phyloP scores from a whole-genome alignment of 768 basidiomycete species.

The Panus rudis region DNA sequence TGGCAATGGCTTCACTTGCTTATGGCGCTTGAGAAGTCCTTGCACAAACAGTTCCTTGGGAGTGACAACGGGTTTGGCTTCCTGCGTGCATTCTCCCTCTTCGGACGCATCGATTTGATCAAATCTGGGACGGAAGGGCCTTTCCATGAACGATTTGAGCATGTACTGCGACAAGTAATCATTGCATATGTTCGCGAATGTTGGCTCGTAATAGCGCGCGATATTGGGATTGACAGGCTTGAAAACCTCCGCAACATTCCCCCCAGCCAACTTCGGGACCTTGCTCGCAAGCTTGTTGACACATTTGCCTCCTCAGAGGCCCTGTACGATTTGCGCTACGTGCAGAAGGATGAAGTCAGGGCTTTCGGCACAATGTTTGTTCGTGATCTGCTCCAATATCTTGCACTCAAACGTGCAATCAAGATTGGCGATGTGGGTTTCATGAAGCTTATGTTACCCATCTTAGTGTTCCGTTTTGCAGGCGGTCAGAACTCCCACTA shows the following conservation, averaged over 20 bases:
- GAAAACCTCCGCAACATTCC: constrained; percentile 19
- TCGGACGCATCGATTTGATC: constrained; percentile 16
- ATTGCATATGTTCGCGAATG: constrained; percentile 31
- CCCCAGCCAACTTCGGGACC: constrained; percentile 20
- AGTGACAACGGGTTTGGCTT: constrained; percentile 15
- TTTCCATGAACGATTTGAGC: constrained; percentile 26
- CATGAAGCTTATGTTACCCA: constrained; percentile 28
- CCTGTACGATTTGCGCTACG: constrained; percentile 13
- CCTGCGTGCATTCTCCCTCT: constrained; percentile 14
- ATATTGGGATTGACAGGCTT: constrained; percentile 16
- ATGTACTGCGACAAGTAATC: constrained; percentile 28
- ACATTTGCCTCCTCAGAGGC: constrained; percentile 26
- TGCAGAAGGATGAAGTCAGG: constrained; percentile 19
- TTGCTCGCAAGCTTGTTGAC: constrained; percentile 23
- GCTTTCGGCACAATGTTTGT: constrained; percentile 3
- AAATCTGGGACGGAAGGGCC: constrained; percentile 9
- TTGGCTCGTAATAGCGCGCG: constrained; percentile 26
- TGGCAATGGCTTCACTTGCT: constrained; percentile 37
- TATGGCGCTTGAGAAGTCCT: constrained; percentile 33
- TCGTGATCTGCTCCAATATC: constrained; percentile 11
- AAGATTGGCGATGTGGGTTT: constrained; percentile 25
- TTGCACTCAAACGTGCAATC: constrained; percentile 9
- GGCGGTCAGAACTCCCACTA: constrained; percentile 31
- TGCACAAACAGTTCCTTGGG: constrained; percentile 36
- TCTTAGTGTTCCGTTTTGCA: constrained; percentile 25